Conservation (phyloP, 2,329 filamentous ascomycete species). For the Aspergillus sojae region DNA sequence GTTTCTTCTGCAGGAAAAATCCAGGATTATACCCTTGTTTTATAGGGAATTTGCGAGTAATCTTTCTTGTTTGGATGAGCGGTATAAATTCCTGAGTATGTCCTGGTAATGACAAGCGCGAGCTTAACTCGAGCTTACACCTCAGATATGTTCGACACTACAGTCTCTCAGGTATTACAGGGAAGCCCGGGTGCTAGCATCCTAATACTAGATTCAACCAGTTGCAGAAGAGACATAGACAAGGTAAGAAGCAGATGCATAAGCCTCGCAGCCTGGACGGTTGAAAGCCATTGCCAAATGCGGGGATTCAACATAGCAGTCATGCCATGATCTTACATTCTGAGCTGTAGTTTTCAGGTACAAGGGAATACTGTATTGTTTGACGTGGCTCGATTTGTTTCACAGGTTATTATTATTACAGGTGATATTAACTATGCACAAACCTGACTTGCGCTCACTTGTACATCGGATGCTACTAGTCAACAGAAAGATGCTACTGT, state of each 20-base stretch:
- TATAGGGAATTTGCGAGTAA: not conserved
- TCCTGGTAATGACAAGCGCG: not conserved
- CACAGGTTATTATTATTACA: not conserved
- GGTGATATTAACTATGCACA: not conserved
- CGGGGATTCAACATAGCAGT: conserved; percentile 14
- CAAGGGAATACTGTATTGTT: conserved; percentile 7
- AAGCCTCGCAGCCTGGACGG: conserved; percentile 2
- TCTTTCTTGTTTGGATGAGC: not conserved
- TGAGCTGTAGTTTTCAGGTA: conserved; percentile 11
- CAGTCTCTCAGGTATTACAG: not conserved
- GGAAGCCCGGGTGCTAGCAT: not conserved
- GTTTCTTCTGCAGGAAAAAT: not conserved
- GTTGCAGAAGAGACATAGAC: not conserved
- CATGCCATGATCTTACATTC: conserved; percentile 12
- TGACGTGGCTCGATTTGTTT: conserved; percentile 18
- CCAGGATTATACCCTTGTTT: not conserved
- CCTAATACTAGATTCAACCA: not conserved
- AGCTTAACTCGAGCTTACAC: not conserved
- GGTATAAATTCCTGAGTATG: not conserved
- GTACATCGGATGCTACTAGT: not conserved
- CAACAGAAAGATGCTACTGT: not conserved
- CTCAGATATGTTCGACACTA: not conserved
- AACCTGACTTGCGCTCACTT: conserved; percentile 1
- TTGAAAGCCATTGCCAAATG: conserved; percentile 14
- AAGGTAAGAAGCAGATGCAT: not conserved